Base-by-base conservation (phyloP, 2,329 filamentous ascomycete genomes). In the Calonectria multiphialidica region DNA sequence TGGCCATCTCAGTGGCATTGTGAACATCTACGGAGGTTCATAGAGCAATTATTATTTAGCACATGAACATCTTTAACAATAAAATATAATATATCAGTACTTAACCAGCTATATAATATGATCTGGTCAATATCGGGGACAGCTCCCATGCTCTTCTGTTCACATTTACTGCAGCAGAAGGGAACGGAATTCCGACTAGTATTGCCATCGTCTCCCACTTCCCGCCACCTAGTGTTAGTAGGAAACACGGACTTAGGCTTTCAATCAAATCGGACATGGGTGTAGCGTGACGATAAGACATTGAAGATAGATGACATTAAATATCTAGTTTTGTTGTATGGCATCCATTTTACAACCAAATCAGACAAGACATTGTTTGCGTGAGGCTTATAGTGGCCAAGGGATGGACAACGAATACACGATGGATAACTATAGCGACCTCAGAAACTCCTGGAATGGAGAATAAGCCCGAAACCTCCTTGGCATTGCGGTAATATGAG, bases 311-410 rank as follows among this genome's bases (percentile, higher is more conserved):
- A 59, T 40, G 53, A 25, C 21, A 25, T 33, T 16, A 37, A 40
- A 40, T 6, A 16, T 25, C 21, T 5, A 21, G 25, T 37, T 16
- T 25, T 35, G 21, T 53, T 8, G 33, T 15, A 3, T 15, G n/a
- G 12, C 6, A 18, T 59, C 23, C 40, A 59, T 40, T 59, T 59
- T 7, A 23, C 23, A 25, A 25, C 37, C 53, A 59, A 59, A 59
- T 40, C 21, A 40, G 21, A 59, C 53, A 59, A 59, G 53, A 40
- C 53, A 59, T 59, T 59, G 53, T 59, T 59, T 28, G 53, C 33
- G 15, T 30, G 23, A 59, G 13, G 21, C 21, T 23, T 28, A 59
- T 8, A 25, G 53, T 12, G 21, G 33, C n/a, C 15, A 15, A 25
- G 53, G 53, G 33, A 59, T 25, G 53, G 53, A 15, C 33, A 25